These are phyloP conservation scores for Ogataea angusta DNA, from an alignment of 805 yeast species.

Conservation along the genomic window DNA sequence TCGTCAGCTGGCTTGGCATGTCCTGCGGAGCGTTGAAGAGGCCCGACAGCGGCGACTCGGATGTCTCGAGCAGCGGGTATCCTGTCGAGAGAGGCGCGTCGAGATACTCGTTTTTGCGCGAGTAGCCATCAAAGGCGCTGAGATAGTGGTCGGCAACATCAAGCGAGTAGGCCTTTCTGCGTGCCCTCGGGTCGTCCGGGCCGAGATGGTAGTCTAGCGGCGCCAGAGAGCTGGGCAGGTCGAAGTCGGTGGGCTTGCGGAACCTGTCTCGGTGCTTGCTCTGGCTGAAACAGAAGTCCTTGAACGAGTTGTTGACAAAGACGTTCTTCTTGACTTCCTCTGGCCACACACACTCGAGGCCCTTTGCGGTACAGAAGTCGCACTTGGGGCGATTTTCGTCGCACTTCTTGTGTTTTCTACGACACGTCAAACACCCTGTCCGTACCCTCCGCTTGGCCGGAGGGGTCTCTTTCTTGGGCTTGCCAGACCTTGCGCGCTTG, in stretches of 20 bases:
- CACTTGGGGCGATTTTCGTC: constrained; percentile 55
- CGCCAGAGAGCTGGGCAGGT: background rate
- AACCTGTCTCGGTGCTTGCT: constrained; percentile 9
- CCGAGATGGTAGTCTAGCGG: background rate
- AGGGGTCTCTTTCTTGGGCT: constrained; percentile 29
- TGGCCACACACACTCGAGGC: constrained; percentile 38
- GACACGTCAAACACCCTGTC: constrained; percentile 50
- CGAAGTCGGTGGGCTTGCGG: constrained; percentile 1
- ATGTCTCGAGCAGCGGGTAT: constrained; percentile 16
- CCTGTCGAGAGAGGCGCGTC: constrained; percentile 6
- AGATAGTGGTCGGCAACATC: constrained; percentile 14
- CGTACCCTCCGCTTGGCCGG: constrained; percentile 36
- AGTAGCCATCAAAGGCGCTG: constrained; percentile 20
- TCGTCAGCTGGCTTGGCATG: constrained; percentile 7
- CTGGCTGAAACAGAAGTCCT: constrained; percentile 23
- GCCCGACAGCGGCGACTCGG: constrained; percentile 23
- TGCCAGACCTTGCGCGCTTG: constrained; percentile 20
- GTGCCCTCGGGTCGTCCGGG: constrained; percentile 6
- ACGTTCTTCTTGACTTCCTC: constrained; percentile 28
- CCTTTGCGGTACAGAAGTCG: constrained; percentile 39
- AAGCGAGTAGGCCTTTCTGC: constrained; percentile 13
- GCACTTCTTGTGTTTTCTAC: constrained; percentile 53
- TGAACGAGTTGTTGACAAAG: constrained; percentile 29
- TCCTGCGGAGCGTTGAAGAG: constrained; percentile 22
- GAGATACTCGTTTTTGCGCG: constrained; percentile 15